Conservation (phyloP, 495 filamentous ascomycete genomes). For the Lepidopterella palustris region DNA sequence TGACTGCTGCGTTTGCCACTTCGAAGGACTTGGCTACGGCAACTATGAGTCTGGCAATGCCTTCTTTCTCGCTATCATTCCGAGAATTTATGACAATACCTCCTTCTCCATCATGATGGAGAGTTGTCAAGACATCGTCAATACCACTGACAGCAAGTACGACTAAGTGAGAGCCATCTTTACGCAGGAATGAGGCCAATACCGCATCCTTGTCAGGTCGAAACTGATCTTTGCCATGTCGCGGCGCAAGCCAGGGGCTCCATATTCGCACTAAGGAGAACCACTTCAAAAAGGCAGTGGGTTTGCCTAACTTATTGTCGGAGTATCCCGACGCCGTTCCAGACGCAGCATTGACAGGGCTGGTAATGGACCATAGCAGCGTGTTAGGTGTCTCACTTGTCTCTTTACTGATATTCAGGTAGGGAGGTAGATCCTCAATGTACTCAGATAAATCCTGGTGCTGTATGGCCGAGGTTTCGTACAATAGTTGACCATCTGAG, state of each 20-base stretch:
- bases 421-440: conserved; percentile 52
- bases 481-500: conserved; percentile 58
- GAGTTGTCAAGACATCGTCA: conserved; percentile 61
- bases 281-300: conserved; percentile 55
- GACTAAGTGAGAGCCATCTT: conserved; percentile 71
- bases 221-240: conserved; percentile 67
- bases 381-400: conserved; percentile 61
- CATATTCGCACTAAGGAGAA: conserved; percentile 75
- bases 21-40: conserved; percentile 72
- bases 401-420: conserved; percentile 53
- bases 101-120: conserved; percentile 60
- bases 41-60: conserved; percentile 58
- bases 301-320: conserved; percentile 55
- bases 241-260: conserved; percentile 79
- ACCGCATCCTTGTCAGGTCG: conserved; percentile 68
- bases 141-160: conserved; percentile 74
- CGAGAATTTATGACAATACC: conserved; percentile 60
- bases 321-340: conserved; percentile 51
- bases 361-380: conserved; percentile 61
- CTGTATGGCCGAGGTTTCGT: conserved; percentile 33
- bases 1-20: conserved; percentile 66
- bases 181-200: conserved; percentile 70
- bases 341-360: conserved; percentile 46
- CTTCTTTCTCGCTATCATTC: conserved; percentile 56
- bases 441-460: conserved; percentile 49